Conservation (phyloP, 495 filamentous ascomycete genomes). For the Pyronema domesticum region DNA sequence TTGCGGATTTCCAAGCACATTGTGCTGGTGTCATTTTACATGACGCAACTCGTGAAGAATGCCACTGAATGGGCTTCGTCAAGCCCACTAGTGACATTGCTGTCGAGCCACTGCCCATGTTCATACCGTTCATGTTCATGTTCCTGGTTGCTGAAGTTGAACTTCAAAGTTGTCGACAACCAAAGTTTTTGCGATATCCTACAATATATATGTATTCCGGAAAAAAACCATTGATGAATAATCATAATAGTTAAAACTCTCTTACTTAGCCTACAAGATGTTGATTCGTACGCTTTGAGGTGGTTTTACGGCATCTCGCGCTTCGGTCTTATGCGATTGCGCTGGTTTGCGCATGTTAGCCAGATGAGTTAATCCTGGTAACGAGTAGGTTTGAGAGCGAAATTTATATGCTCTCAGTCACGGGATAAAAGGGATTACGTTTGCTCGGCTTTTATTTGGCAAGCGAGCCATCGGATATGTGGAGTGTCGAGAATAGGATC, state of each 20-base stretch:
- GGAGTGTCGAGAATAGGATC: too few species aligned
- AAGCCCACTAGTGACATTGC: neutral
- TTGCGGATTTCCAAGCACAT: neutral
- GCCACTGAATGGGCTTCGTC: neutral
- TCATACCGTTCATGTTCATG: neutral
- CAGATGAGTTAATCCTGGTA: neutral
- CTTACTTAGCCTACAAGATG: neutral
- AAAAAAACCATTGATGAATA: neutral
- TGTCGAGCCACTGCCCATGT: neutral
- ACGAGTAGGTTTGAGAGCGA: too few species aligned
- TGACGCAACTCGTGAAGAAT: neutral
- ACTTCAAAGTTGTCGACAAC: neutral
- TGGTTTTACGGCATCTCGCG: neutral
- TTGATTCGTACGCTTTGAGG: neutral
- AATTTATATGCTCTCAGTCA: too few species aligned
- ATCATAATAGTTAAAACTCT: neutral
- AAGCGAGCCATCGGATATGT: too few species aligned
- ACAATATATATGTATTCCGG: neutral
- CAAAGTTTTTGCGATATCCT: neutral
- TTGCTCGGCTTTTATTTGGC: too few species aligned
- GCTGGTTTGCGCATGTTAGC: neutral
- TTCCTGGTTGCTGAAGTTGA: neutral
- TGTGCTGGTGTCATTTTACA: neutral
- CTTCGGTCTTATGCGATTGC: neutral
- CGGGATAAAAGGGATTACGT: too few species aligned